phyloP scores from a whole-genome alignment of 495 filamentous ascomycete genomes.

The Parmelia sp. region DNA sequence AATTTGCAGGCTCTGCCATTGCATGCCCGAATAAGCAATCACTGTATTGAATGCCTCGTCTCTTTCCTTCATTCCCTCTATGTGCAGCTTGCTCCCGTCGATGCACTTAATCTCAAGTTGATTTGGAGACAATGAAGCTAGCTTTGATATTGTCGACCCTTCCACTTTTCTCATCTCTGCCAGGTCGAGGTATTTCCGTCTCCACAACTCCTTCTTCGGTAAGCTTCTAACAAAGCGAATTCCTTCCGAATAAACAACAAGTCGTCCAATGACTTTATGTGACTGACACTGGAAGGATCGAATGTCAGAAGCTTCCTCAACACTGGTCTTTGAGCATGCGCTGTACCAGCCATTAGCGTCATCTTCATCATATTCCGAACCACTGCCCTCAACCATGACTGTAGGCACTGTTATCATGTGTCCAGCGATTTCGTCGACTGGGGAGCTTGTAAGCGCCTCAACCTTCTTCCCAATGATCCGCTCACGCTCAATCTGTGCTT shows the following conservation, averaged over 20 bases:
- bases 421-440: slow-evolving; percentile 11
- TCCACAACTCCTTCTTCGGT: slow-evolving; percentile 29
- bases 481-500: slow-evolving; percentile 31
- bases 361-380: slow-evolving; percentile 6
- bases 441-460: slow-evolving; percentile 18
- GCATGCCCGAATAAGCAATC: slow-evolving; percentile 32
- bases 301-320: slow-evolving; percentile 27
- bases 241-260: slow-evolving; percentile 28
- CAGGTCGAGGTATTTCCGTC: slow-evolving; percentile 28
- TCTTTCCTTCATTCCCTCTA: slow-evolving; percentile 30
- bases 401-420: slow-evolving; percentile 8
- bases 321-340: slow-evolving; percentile 21
- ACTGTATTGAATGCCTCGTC: slow-evolving; percentile 38
- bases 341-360: slow-evolving; percentile 26
- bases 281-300: slow-evolving; percentile 30
- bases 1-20: slow-evolving; percentile 27
- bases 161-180: slow-evolving; percentile 32
- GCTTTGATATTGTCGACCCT: slow-evolving; percentile 18
- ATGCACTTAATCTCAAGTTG: slow-evolving; percentile 27
- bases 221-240: slow-evolving; percentile 27
- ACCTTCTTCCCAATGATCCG: slow-evolving; percentile 26
- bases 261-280: slow-evolving; percentile 23
- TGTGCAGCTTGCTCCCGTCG: slow-evolving; percentile 21
- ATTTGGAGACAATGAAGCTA: slow-evolving; percentile 22
- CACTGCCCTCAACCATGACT: slow-evolving; percentile 8